phyloP scores from a whole-genome alignment of 768 basidiomycete genomes.

The Boletus pseudopeckii region DNA sequence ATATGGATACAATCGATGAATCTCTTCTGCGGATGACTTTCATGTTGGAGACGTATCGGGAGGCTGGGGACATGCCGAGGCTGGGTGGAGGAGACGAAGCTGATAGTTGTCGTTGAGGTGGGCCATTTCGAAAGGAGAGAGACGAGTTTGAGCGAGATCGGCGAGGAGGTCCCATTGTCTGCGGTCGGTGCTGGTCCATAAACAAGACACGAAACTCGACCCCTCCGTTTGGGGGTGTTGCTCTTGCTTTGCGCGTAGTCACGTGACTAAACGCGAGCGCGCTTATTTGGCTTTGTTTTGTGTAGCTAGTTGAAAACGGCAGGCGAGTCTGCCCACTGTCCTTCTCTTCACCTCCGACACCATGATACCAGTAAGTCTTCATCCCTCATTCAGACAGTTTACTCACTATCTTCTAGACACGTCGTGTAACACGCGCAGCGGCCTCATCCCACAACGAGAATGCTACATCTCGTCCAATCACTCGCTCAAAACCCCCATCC shows the following conservation, averaged over 20 bases:
- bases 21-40: conserved; percentile 77
- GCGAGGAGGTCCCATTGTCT: conserved; percentile 13
- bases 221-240: conserved; percentile 19
- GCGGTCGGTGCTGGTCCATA: neutral
- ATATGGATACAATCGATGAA: conserved; percentile 72
- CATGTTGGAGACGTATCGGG: conserved; percentile 73
- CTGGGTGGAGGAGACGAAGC: conserved; percentile 4
- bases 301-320: conserved; percentile 35
- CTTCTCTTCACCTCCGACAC: conserved; percentile 33
- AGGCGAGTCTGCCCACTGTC: conserved; percentile 16
- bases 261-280: conserved; percentile 39
- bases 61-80: conserved; percentile 58
- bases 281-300: conserved; percentile 38
- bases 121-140: conserved; percentile 16
- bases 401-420: conserved; percentile 41
- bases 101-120: neutral
- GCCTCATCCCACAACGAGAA: conserved; percentile 63
- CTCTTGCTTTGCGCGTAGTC: neutral
- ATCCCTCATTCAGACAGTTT: neutral
- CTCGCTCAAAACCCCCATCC: conserved; percentile 58
- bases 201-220: neutral
- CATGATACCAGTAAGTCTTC: conserved; percentile 43
- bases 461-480: conserved; percentile 58
- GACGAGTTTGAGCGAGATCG: conserved; percentile 32
- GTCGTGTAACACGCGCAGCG: conserved; percentile 59